Base-by-base conservation (phyloP, 2,329 filamentous ascomycete genomes). In the Fusarium transvaalense region DNA sequence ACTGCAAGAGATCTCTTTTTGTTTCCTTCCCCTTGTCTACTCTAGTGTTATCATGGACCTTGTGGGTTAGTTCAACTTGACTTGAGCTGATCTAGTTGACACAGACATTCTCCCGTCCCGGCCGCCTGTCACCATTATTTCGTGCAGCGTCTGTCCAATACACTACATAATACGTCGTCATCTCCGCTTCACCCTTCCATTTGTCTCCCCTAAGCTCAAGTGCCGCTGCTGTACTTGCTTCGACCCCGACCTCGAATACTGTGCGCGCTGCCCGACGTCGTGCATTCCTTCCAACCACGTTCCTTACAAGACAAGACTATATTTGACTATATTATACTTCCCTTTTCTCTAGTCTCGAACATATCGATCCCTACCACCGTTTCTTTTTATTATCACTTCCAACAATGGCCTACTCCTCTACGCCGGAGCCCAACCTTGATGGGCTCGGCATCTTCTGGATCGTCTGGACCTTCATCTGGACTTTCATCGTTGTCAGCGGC, bases 361-460 rank as follows among this genome's bases (percentile, higher is more conserved):
- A n/a, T 7, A 21, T 39, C 27, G 29, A 56, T 35, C n/a, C 23
- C 19, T 53, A 34, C 27, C 5, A 29, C 15, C 10, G 5, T 47
- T 23, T 53, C 39, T 23, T 45, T 27, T 37, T 12, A 47, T 34
- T 15, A 29, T 15, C 19, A 5, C 15, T 23, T 27, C 27, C 42
- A 46, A 50, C 51, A 56, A 74, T 74, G 72, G 74, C 71, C 9
- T 69, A 56, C 23, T 52, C 68, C 12, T 46, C 52, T 27, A 71
- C 76, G 46, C 76, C 79, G 19, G 64, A 72, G 61, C 66, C 75
- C 25, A 72, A 76, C n/a, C 60, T 81, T 32, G 78, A 82, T 59
- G 76, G 68, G 48, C 69, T 82, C 34, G 80, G 80, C 57, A 75
- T 83, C 67, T 83, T 82, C 68, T 84, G 75, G 73, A 73, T 80